A percentile compares a stretch with the other conserved stretches of the same genome.
phyloP scores from a whole-genome alignment of 163 green algal genomes.

The Volvox carteri region DNA sequence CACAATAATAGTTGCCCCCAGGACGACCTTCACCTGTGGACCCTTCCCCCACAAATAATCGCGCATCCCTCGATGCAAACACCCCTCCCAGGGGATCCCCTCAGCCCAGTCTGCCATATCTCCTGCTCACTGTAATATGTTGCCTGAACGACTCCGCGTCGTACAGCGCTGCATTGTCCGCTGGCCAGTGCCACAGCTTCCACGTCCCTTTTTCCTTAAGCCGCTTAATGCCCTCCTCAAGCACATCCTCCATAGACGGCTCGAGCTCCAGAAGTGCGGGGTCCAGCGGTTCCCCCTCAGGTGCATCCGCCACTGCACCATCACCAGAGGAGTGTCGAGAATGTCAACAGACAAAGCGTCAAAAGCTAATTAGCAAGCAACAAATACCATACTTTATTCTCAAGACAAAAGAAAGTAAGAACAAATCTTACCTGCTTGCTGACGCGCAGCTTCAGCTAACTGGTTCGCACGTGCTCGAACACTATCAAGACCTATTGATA shows the following conservation, averaged over 20 bases:
- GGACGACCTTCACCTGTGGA: too few relatives aligned
- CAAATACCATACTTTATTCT: too few relatives aligned
- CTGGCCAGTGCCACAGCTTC: constrained; percentile 75
- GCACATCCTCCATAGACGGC: constrained; percentile 74
- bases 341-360: background rate
- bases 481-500: constrained; percentile 74
- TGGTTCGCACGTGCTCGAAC: constrained; percentile 71
- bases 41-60: too few relatives aligned
- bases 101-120: too few relatives aligned
- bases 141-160: constrained; percentile 77
- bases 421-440: constrained; percentile 64
- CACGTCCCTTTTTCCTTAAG: constrained; percentile 63
- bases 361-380: too few relatives aligned
- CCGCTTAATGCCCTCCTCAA: constrained; percentile 76
- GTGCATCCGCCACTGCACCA: constrained; percentile 52
- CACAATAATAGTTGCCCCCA: too few relatives aligned
- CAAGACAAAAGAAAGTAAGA: background rate
- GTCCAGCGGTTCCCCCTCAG: constrained; percentile 54
- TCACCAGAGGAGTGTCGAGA: background rate
- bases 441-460: constrained; percentile 60
- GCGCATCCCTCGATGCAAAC: too few relatives aligned
- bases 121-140: constrained; percentile 64
- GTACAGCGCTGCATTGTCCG: constrained; percentile 66
- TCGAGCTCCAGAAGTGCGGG: constrained; percentile 60
- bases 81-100: too few relatives aligned